These are phyloP conservation scores for Lentinula sp. DNA, from an alignment of 768 basidiomycete genomes.

Conservation along the genomic window DNA sequence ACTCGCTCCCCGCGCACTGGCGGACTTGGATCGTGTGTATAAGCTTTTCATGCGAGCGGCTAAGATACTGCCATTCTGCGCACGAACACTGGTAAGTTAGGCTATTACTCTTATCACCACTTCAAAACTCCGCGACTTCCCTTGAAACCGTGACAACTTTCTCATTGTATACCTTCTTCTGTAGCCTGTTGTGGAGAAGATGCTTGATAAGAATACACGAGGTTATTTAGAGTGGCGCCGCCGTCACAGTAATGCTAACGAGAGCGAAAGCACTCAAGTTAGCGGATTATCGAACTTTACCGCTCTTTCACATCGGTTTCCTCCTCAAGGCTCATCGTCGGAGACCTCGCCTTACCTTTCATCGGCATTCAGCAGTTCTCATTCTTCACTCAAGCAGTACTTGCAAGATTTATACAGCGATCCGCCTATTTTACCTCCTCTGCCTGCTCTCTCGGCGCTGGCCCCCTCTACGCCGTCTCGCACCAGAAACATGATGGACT, in stretches of 20 bases:
- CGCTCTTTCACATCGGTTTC: background rate
- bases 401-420: slow-evolving; percentile 25
- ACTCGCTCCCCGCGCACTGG: slow-evolving; percentile 52
- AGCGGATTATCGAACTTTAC: background rate
- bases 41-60: slow-evolving; percentile 52
- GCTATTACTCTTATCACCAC: slow-evolving; percentile 1
- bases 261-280: background rate
- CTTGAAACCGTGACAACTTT: background rate
- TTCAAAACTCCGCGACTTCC: background rate
- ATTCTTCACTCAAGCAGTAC: slow-evolving; percentile 24
- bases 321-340: background rate
- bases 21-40: slow-evolving; percentile 53
- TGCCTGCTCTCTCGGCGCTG: background rate
- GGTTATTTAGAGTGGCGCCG: slow-evolving; percentile 31
- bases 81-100: slow-evolving; percentile 48
- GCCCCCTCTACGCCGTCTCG: background rate
- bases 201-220: slow-evolving; percentile 44
- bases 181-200: slow-evolving; percentile 52
- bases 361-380: slow-evolving; percentile 28
- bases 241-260: background rate
- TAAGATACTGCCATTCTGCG: slow-evolving; percentile 52
- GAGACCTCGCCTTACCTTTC: slow-evolving; percentile 16
- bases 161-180: background rate
- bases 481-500: background rate
- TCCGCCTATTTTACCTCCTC: slow-evolving; percentile 5